Percentiles rank a stretch among this genome's conserved stretches.
Conservation (phyloP, 495 filamentous ascomycete genomes). For the Schizothecium vesticola region DNA sequence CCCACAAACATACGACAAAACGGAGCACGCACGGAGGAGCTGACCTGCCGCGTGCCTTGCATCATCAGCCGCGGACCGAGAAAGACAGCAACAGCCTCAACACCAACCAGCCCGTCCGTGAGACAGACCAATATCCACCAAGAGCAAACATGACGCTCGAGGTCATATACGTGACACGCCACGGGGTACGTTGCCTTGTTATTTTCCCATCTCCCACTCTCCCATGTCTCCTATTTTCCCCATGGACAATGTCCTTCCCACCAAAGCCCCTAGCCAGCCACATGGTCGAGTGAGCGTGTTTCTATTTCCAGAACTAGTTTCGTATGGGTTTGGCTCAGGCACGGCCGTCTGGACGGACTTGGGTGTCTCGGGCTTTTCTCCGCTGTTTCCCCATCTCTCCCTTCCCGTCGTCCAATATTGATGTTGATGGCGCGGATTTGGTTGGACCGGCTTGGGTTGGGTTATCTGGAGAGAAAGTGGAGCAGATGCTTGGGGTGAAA, state of each 20-base stretch:
- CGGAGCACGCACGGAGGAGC: too few relatives aligned
- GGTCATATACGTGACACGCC: conserved; percentile 78
- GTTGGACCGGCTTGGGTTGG: too few relatives aligned
- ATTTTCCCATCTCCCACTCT: neutral
- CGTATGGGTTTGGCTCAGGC: neutral
- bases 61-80: neutral
- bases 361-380: neutral
- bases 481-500: neutral
- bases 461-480: neutral
- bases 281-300: neutral
- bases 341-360: neutral
- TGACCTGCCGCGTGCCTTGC: neutral
- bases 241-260: neutral
- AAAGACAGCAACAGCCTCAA: neutral
- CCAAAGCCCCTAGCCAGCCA: neutral
- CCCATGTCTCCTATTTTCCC: neutral
- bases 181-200: conserved; percentile 60
- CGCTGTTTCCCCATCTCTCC: neutral
- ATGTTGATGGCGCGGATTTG: neutral
- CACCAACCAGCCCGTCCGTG: neutral
- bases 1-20: neutral
- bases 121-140: neutral
- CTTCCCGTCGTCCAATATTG: neutral
- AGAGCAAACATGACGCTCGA: conserved; percentile 49
- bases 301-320: neutral